Percentiles rank a stretch among this genome's conserved stretches.
Conservation (phyloP, 768 basidiomycete species). For the Lyophyllum atratum region DNA sequence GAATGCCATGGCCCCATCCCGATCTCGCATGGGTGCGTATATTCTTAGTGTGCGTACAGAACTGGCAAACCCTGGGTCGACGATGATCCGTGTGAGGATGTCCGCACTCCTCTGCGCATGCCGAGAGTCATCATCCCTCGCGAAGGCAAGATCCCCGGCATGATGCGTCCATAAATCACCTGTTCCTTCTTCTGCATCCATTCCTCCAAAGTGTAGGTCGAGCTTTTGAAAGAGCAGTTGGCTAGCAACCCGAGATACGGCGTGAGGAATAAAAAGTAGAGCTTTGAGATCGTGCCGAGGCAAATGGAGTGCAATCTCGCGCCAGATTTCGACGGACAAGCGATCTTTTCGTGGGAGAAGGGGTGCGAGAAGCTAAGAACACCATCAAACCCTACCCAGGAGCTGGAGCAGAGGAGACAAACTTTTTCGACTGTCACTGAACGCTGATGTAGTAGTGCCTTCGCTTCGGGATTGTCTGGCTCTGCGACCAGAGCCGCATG, state of each 20-base stretch:
- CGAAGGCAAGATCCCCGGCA: slow-evolving; percentile 9
- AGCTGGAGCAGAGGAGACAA: slow-evolving; percentile 6
- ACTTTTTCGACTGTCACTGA: slow-evolving; percentile 62
- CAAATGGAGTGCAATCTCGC: slow-evolving; percentile 63
- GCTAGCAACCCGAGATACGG: slow-evolving; percentile 67
- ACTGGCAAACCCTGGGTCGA: slow-evolving; percentile 58
- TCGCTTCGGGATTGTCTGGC: slow-evolving; percentile 72
- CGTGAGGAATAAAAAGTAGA: slow-evolving; percentile 64
- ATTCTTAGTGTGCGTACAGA: slow-evolving; percentile 60
- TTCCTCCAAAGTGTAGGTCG: slow-evolving; percentile 55
- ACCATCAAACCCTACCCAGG: neutral
- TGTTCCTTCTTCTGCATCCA: slow-evolving; percentile 28
- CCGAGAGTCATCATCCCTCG: slow-evolving; percentile 43
- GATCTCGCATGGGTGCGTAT: slow-evolving; percentile 51
- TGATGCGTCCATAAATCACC: slow-evolving; percentile 20
- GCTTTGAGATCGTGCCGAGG: slow-evolving; percentile 67
- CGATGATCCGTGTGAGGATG: slow-evolving; percentile 66
- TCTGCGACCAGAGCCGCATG: slow-evolving; percentile 64
- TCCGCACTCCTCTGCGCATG: slow-evolving; percentile 71
- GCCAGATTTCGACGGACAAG: slow-evolving; percentile 73
- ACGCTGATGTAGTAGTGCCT: slow-evolving; percentile 56
- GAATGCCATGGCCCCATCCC: slow-evolving; percentile 56
- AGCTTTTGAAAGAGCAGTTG: slow-evolving; percentile 66
- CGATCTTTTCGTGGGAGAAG: slow-evolving; percentile 48
- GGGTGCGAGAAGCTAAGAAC: slow-evolving; percentile 36